Percentiles rank a stretch among this genome's conserved stretches.
Evolutionary conservation across 192 early-diverging fungal genomes (phyloP).

Genomic region (Mortierella antarctica): DNA sequence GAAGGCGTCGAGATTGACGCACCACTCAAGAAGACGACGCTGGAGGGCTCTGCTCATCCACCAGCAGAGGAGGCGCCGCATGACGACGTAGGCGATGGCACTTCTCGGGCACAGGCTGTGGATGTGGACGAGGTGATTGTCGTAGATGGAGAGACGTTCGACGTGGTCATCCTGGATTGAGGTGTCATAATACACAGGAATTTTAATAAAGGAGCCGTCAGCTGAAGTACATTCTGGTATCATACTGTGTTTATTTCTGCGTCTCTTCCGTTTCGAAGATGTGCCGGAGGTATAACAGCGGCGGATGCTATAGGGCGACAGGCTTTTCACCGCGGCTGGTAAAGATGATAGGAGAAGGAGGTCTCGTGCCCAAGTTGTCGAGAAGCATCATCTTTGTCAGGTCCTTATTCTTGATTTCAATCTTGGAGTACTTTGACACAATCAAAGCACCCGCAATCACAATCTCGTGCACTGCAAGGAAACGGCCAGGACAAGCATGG

Average conservation of each 20-base stretch:
- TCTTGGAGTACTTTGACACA: slow-evolving; percentile 48
- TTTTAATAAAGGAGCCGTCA: not conserved
- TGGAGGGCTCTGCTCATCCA: slow-evolving; percentile 18
- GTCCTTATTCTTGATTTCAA: slow-evolving; percentile 15
- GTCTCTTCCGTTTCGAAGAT: not conserved
- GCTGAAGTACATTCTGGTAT: not conserved
- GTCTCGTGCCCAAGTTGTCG: not conserved
- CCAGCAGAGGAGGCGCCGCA: not conserved
- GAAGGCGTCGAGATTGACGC: not conserved
- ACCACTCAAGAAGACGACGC: slow-evolving; percentile 25
- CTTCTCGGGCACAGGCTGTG: slow-evolving; percentile 22
- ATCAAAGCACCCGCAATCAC: slow-evolving; percentile 43
- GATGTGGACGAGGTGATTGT: slow-evolving; percentile 28
- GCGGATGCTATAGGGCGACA: not conserved
- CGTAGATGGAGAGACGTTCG: slow-evolving; percentile 22
- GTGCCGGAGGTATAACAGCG: no score
- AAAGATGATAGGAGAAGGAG: slow-evolving; percentile 5
- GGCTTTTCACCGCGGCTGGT: slow-evolving; percentile 17
- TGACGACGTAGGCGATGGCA: slow-evolving; percentile 30
- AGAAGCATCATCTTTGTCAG: not conserved
- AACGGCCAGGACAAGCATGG: slow-evolving; percentile 62
- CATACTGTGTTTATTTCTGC: not conserved
- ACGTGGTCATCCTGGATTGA: slow-evolving; percentile 33
- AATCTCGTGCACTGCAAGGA: slow-evolving; percentile 59
- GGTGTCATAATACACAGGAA: not conserved